phyloP scores from a whole-genome alignment of 148 eudicot species.

The Beta vulgaris region DNA sequence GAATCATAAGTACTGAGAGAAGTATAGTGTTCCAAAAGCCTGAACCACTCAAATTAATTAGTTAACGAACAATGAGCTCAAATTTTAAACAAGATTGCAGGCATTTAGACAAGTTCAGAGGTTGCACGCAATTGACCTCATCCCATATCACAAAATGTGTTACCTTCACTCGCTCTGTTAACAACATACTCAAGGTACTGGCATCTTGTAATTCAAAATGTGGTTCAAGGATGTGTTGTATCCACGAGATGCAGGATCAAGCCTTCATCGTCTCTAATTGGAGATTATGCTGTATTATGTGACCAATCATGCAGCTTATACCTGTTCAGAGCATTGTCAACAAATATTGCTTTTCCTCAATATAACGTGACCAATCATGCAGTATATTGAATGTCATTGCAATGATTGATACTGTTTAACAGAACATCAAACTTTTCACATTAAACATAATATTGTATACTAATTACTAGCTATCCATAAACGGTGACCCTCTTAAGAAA shows the following conservation, averaged over 20 bases:
- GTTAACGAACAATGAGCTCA: neutral
- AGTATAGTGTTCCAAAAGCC: neutral
- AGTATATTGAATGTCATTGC: neutral
- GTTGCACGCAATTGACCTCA: neutral
- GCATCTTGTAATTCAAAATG: neutral
- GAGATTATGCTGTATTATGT: too few relatives aligned
- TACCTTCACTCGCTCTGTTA: neutral
- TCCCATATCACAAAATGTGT: neutral
- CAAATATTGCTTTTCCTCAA: neutral
- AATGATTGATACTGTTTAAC: neutral
- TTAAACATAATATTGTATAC: too few relatives aligned
- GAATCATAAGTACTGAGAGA: neutral
- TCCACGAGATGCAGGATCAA: neutral
- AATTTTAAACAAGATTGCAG: neutral
- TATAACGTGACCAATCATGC: neutral
- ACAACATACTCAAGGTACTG: neutral
- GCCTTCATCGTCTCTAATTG: neutral
- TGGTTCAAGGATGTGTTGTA: neutral
- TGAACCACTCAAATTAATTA: neutral
- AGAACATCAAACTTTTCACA: neutral
- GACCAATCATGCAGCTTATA: too few relatives aligned
- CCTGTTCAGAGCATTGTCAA: too few relatives aligned
- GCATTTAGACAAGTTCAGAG: slow-evolving; percentile 2
- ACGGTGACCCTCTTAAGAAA: neutral
- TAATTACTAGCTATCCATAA: too few relatives aligned